Percentiles rank a stretch among this genome's conserved stretches.
Conservation (phyloP, 768 basidiomycete species). For the Termitomyces sp. region DNA sequence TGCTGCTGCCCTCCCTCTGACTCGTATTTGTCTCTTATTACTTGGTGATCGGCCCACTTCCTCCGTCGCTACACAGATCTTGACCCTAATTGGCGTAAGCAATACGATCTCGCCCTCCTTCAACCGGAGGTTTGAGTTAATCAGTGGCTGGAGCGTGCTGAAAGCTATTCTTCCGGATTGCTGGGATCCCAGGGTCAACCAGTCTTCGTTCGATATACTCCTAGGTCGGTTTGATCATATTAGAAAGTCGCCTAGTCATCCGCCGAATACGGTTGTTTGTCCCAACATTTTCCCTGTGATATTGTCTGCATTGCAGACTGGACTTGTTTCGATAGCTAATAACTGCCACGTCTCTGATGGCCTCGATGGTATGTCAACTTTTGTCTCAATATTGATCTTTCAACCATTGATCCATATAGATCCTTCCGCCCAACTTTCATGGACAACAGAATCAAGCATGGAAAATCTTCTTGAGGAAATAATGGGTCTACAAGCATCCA, state of each 20-base stretch:
- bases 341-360: slow-evolving; percentile 27
- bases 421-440: slow-evolving; percentile 19
- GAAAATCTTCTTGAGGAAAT: slow-evolving; percentile 66
- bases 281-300: slow-evolving; percentile 71
- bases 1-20: slow-evolving; percentile 65
- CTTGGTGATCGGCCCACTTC: slow-evolving; percentile 72
- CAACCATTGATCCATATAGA: neutral
- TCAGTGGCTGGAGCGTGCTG: slow-evolving; percentile 78
- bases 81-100: slow-evolving; percentile 54
- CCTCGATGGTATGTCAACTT: slow-evolving; percentile 20
- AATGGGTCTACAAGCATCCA: slow-evolving; percentile 62
- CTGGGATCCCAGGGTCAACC: slow-evolving; percentile 69
- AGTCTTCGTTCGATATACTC: slow-evolving; percentile 64
- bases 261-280: slow-evolving; percentile 42
- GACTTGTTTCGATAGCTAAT: slow-evolving; percentile 38
- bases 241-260: slow-evolving; percentile 17
- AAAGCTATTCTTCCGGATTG: slow-evolving; percentile 59
- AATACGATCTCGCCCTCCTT: slow-evolving; percentile 57
- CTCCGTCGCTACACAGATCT: slow-evolving; percentile 51
- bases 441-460: slow-evolving; percentile 35
- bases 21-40: slow-evolving; percentile 74
- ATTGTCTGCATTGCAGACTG: slow-evolving; percentile 59
- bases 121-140: slow-evolving; percentile 75
- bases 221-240: slow-evolving; percentile 39
- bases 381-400: slow-evolving; percentile 2